Base-by-base conservation (phyloP, 2,329 filamentous ascomycete species). In the Ceratocystis cubensis region DNA sequence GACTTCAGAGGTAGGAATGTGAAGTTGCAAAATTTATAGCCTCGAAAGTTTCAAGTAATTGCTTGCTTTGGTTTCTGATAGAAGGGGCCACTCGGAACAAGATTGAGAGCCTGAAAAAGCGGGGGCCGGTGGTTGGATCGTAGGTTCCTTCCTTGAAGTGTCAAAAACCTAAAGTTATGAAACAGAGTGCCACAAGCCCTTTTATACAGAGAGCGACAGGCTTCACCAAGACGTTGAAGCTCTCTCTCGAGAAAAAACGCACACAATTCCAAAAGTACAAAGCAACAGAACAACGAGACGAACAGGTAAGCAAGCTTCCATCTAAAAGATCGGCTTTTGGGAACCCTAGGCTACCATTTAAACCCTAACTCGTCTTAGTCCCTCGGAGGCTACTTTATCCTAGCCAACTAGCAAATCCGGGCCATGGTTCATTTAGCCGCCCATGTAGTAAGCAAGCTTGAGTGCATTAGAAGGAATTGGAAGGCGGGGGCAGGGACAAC, bases 81-180 rank as follows among this genome's bases (percentile, higher is more conserved):
- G 13, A 7, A 30, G 25, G 25, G 25, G 25, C 48, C 22, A 13
- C 48, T 53, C 22, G 48, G 48, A 53, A 53, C 48, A 53, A 53
- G 48, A 41, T 53, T 53, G 48, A 53, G 25, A 25, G 48, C 15
- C 8, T 59, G 56, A 30, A 57, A 57, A 59, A 59, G 56, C 30
- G 56, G 56, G 56, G 56, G 56, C 17, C 28, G 28, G 56, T 59
- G 56, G 56, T 59, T 59, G 56, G 17, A 59, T 59, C 28, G 30
- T 37, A 59, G 56, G 30, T 37, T 57, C 53, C 53, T 30, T 59
- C 56, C 28, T 59, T 20, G 28, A 59, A 8, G 17, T n/a, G 17
- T 20, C 28, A 59, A 28, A 30, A 57, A 15, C 8, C 15, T 37
- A 59, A 53, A 53, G 48, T 15, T 28, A 53, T 5, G 25, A 25